Base-by-base conservation (phyloP, 805 yeast genomes). In the Kuraishia cidri region DNA sequence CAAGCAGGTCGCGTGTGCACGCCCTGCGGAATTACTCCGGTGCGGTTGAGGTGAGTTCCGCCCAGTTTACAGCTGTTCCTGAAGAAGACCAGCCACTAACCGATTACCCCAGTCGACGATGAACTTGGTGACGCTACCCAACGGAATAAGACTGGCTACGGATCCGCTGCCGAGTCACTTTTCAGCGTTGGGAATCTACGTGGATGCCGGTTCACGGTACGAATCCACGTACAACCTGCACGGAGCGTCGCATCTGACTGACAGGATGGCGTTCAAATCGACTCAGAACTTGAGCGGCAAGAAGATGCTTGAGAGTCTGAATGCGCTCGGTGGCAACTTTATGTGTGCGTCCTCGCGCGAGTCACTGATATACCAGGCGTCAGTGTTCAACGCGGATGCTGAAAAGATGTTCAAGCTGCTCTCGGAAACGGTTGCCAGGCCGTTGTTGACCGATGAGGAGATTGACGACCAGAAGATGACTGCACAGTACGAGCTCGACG, bases 291-390 rank as follows among this genome's bases (percentile, higher is more conserved):
- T 67, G 36, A 46, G 72, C 2, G 88, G 85, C 3, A 58, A 66
- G 27, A 69, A 79, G 32, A 83, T 92, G 85, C 67, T 83, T 42
- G 80, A 80, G 41, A 69, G 69, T 14, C 62, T 92, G 40, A 87
- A 86, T 36, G 64, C 73, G 24, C 56, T 92, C 37, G 98, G 98
- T 31, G 98, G 97, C 10, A 90, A 87, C 54, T 87, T 82, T 57
- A 88, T 85, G 75, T 83, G 95, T 49, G 80, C 94, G 1, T 81
- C 95, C 0, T 83, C 94, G 6, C 69, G 98, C 48, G 98, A 92
- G 55, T 72, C 94, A 4, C 69, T 90, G 63, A 74, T 90, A 60
- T 92, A 92, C 56, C 97, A 92, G 57, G 94, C 97, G 1, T 79
- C 95, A 3, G 95, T 87, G 1, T 90, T 92, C 68, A 88, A 88